Percentiles rank a stretch among this genome's conserved stretches.
phyloP scores from a whole-genome alignment of 768 basidiomycete species.

The Neoboletus magnificus region DNA sequence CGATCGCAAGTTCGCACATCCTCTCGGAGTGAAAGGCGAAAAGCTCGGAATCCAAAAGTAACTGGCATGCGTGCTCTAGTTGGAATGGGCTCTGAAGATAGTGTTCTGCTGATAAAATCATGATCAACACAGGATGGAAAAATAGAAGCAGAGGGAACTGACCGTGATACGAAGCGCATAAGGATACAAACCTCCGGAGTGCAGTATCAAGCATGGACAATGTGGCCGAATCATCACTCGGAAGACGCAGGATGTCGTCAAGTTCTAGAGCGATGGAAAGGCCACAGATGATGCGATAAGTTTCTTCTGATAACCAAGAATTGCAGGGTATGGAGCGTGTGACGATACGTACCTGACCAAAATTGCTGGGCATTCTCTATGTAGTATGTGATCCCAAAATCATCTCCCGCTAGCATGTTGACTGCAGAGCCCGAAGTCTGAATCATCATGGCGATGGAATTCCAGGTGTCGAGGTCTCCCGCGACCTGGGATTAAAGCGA shows the following conservation, averaged over 20 bases:
- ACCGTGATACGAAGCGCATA: conserved; percentile 89
- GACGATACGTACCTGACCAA: conserved; percentile 69
- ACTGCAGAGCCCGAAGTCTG: conserved; percentile 15
- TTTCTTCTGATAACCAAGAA: neutral
- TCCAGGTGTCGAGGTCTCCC: conserved; percentile 2
- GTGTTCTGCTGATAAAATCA: conserved; percentile 52
- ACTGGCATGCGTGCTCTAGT: conserved; percentile 75
- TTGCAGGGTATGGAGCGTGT: conserved; percentile 4
- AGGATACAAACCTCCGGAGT: conserved; percentile 67
- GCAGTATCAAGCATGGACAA: conserved; percentile 77
- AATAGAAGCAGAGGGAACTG: conserved; percentile 25
- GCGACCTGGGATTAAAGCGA: conserved; percentile 2
- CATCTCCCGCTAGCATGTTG: conserved; percentile 46
- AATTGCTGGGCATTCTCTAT: conserved; percentile 85
- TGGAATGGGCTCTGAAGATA: conserved; percentile 83
- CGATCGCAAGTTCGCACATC: conserved; percentile 77
- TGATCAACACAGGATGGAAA: conserved; percentile 4
- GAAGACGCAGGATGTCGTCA: conserved; percentile 74
- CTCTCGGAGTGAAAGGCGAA: conserved; percentile 90
- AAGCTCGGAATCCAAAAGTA: conserved; percentile 80
- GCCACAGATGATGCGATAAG: conserved; percentile 2
- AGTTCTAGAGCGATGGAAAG: conserved; percentile 57
- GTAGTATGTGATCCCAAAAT: conserved; percentile 76
- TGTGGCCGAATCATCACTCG: conserved; percentile 54
- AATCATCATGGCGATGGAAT: conserved; percentile 9